A percentile compares a stretch with the other conserved stretches of the same genome.
These are phyloP conservation scores for Sugiyamaella chiloensis DNA, from an alignment of 805 yeast genomes.

Conservation along the genomic window DNA sequence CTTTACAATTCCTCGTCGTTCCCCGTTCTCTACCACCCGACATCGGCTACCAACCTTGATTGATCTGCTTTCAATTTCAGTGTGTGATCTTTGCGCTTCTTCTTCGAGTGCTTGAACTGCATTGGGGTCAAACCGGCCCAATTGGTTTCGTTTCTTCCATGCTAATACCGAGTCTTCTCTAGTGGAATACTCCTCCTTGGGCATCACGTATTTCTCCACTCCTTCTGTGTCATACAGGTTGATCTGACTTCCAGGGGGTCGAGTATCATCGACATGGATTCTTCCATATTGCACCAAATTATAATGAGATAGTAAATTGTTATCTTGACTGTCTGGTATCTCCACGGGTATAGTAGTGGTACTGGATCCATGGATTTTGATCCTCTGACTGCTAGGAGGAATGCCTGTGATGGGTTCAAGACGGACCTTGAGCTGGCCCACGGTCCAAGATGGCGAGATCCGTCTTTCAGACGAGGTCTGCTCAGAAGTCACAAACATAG, in stretches of 20 bases:
- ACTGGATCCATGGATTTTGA: constrained; percentile 32
- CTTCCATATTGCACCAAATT: constrained; percentile 40
- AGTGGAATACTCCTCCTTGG: constrained; percentile 59
- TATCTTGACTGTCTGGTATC: constrained; percentile 11
- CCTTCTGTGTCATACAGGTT: constrained; percentile 35
- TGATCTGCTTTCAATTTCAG: constrained; percentile 12
- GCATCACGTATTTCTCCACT: constrained; percentile 44
- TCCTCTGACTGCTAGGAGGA: constrained; percentile 48
- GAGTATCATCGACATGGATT: constrained; percentile 44
- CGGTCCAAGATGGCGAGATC: constrained; percentile 59
- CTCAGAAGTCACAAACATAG: constrained; percentile 58
- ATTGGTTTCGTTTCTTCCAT: constrained; percentile 68
- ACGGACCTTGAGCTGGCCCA: constrained; percentile 49
- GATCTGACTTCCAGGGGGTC: constrained; percentile 29
- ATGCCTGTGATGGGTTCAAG: constrained; percentile 75
- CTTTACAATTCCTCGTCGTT: constrained; percentile 66
- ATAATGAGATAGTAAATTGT: constrained; percentile 27
- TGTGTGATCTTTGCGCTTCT: constrained; percentile 15
- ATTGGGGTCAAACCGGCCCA: constrained; percentile 71
- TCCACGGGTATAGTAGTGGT: constrained; percentile 8
- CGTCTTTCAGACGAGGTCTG: constrained; percentile 69
- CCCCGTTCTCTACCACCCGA: constrained; percentile 36
- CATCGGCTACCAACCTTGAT: constrained; percentile 27
- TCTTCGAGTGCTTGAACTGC: constrained; percentile 22
- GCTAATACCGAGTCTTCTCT: constrained; percentile 61